phyloP scores from a whole-genome alignment of 2,329 filamentous ascomycete genomes.

The Aspergillus neoniger region DNA sequence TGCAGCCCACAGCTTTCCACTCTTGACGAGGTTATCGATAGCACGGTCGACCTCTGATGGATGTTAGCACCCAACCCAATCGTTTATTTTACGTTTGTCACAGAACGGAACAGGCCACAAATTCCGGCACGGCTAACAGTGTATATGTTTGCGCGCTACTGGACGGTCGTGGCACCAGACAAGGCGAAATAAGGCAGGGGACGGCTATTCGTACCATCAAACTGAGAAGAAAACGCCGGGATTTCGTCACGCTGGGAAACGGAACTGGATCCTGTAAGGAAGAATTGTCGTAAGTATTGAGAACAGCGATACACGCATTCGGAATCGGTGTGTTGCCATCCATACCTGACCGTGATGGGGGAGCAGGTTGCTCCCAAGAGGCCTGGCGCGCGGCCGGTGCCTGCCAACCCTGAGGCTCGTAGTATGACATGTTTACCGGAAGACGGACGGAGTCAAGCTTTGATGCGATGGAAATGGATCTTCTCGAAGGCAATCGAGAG shows the following conservation, averaged over 20 bases:
- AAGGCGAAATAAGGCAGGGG: neutral
- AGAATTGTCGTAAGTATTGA: neutral
- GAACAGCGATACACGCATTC: neutral
- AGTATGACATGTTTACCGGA: constrained; percentile 63
- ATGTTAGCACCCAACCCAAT: constrained; percentile 27
- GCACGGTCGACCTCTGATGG: constrained; percentile 87
- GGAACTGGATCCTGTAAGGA: constrained; percentile 67
- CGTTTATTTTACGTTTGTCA: neutral
- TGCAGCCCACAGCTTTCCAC: constrained; percentile 81
- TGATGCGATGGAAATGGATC: constrained; percentile 26
- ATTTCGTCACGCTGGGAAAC: constrained; percentile 73
- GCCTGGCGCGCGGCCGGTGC: constrained; percentile 61
- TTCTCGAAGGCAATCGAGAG: constrained; percentile 27
- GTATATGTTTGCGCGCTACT: neutral
- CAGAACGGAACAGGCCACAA: neutral
- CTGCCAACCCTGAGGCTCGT: constrained; percentile 67
- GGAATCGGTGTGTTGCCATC: neutral
- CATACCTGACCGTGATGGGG: constrained; percentile 72
- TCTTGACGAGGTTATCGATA: constrained; percentile 93
- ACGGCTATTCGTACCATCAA: constrained; percentile 69
- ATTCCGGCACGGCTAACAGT: neutral
- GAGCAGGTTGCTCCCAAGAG: constrained; percentile 72
- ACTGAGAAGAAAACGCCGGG: constrained; percentile 78
- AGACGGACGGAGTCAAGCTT: constrained; percentile 18
- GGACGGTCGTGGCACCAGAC: neutral